Base-by-base conservation (phyloP, 805 yeast species). In the Metschnikowia peoriensis region DNA sequence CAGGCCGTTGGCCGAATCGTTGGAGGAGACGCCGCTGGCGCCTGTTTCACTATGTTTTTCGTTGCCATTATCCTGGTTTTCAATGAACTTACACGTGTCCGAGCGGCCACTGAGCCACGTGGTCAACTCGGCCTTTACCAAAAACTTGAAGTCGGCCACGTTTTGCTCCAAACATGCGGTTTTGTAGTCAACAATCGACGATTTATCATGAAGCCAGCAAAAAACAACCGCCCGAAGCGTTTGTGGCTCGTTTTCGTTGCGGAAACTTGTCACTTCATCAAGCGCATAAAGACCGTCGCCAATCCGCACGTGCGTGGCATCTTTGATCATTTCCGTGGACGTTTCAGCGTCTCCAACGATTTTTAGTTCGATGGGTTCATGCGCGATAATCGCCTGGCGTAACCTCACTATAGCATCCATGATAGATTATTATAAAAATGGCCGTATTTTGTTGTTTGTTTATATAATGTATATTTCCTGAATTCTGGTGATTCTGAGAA, bases 41-140 rank as follows among this genome's bases (percentile, higher is more conserved):
- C 48, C 54, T 22, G 15, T 7, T 16, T 38, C 10, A n/a, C 16
- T 15, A 4, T 5, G 2, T 3, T 38, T 38, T 12, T 8, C n/a
- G 40, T 6, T n/a, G 2, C 17, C 15, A 38, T 49, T 40, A 9
- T 28, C 52, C 2, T 54, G 56, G 37, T 69, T 69, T 42, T 66
- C 68, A 35, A 85, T 69, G 64, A 79, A 85, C 49, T 82, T 80
- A 56, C 89, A 83, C 27, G 78, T 75, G 38, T 78, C 82, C 3
- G 84, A 74, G 17, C 82, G 76, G 4, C 97, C 97, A 54, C 79
- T 80, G 47, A 93, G 77, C 91, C 94, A 92, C 32, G 89, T 80
- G 50, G 86, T 77, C 55, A 93, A 77, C 65, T 93, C 97, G 8
- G 90, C 85, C 69, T 96, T 84, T 61, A 90, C 96, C 65, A 89